These are phyloP conservation scores for Zygotorulaspora florentina DNA, from an alignment of 805 yeast genomes.

Conservation along the genomic window DNA sequence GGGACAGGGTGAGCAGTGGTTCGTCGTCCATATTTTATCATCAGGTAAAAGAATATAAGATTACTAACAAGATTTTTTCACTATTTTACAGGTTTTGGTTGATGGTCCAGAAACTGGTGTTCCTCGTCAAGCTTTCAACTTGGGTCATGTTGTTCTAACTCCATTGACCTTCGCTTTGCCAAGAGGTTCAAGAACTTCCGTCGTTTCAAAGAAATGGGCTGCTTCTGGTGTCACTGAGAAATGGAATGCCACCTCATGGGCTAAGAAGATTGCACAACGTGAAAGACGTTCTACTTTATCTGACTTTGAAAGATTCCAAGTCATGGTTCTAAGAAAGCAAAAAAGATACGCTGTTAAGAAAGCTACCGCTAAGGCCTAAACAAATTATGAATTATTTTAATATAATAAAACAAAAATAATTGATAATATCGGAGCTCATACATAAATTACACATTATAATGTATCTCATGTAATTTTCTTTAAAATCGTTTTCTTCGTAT, in stretches of 20 bases:
- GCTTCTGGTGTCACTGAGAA: constrained; percentile 82
- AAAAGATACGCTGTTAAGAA: constrained; percentile 91
- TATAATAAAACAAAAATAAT: constrained; percentile 1
- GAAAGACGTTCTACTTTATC: constrained; percentile 87
- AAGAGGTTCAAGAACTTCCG: constrained; percentile 89
- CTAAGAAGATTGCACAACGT: constrained; percentile 95
- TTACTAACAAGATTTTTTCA: constrained; percentile 10
- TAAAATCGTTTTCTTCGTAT: constrained; percentile 10
- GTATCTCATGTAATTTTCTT: constrained; percentile 16
- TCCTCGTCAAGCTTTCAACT: constrained; percentile 85
- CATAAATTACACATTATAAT: constrained; percentile 2
- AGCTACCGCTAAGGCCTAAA: constrained; percentile 94
- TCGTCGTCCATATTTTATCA: not conserved
- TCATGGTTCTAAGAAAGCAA: constrained; percentile 94
- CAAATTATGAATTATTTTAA: constrained; percentile 3
- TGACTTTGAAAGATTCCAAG: constrained; percentile 99
- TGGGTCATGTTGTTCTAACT: constrained; percentile 87
- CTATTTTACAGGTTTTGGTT: constrained; percentile 62
- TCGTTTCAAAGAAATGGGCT: constrained; percentile 88
- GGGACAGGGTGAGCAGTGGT: not conserved
- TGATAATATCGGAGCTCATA: not conserved
- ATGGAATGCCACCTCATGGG: constrained; percentile 95
- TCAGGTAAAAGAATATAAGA: not conserved
- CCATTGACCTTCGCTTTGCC: constrained; percentile 86
- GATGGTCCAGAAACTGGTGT: constrained; percentile 93